A percentile compares a stretch with the other conserved stretches of the same genome.
These are phyloP conservation scores for Haplographium delicatum DNA, from an alignment of 495 filamentous ascomycete species.

Conservation along the genomic window DNA sequence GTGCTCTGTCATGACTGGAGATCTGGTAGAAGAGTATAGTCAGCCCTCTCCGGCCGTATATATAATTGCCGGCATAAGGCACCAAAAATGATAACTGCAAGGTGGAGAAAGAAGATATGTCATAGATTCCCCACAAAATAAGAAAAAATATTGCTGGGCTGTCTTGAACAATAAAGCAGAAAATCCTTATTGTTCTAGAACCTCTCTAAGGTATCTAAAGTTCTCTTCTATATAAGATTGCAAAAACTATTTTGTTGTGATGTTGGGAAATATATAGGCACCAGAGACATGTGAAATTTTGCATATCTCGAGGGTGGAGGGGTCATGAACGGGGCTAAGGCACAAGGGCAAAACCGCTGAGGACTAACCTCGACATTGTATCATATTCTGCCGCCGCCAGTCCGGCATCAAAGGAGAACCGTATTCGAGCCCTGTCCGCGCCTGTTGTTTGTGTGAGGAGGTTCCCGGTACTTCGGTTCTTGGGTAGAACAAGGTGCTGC, in stretches of 20 bases:
- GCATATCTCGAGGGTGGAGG: too few relatives aligned
- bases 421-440: constrained; percentile 37
- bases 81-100: too few relatives aligned
- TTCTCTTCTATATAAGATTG: too few relatives aligned
- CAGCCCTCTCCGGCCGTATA: constrained; percentile 16
- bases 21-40: constrained; percentile 28
- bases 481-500: constrained; percentile 41
- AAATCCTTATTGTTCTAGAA: too few relatives aligned
- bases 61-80: too few relatives aligned
- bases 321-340: too few relatives aligned
- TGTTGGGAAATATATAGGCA: constrained; percentile 6
- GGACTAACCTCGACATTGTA: constrained; percentile 44
- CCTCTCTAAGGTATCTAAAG: too few relatives aligned
- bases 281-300: constrained; percentile 30
- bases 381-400: constrained; percentile 42
- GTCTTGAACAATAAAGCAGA: too few relatives aligned
- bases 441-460: constrained; percentile 40
- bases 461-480: constrained; percentile 59
- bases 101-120: too few relatives aligned
- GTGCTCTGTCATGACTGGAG: constrained; percentile 50
- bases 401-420: constrained; percentile 53
- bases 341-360: not conserved
- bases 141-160: too few relatives aligned
- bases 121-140: too few relatives aligned
- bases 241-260: too few relatives aligned